These are phyloP conservation scores for Botrytis fragariae DNA, from an alignment of 2,329 filamentous ascomycete genomes.

Conservation along the genomic window DNA sequence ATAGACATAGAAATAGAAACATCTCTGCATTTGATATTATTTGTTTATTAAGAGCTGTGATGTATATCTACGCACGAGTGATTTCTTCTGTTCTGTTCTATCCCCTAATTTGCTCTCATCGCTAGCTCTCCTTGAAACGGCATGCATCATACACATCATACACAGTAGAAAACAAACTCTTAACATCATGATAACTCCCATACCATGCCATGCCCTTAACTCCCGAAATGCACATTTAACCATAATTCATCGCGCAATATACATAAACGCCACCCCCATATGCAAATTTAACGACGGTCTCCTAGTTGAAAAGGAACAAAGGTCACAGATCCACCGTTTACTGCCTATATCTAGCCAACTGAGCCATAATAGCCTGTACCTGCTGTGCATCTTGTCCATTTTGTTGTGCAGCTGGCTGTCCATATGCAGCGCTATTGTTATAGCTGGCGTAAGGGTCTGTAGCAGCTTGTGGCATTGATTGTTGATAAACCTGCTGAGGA, in stretches of 20 bases:
- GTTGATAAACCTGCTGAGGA: slow-evolving; percentile 31
- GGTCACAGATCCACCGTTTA: slow-evolving; percentile 33
- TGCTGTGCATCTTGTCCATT: slow-evolving; percentile 47
- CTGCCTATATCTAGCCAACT: slow-evolving; percentile 63
- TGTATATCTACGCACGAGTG: neutral
- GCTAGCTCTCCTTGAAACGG: neutral
- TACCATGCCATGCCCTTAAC: neutral
- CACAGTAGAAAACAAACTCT: neutral
- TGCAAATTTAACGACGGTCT: neutral
- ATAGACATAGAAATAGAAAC: slow-evolving; percentile 11
- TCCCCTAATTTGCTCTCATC: neutral
- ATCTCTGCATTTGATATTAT: neutral
- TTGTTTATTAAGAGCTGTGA: neutral
- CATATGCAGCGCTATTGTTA: slow-evolving; percentile 8
- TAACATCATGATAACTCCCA: neutral
- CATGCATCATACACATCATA: neutral
- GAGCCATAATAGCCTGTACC: slow-evolving; percentile 72
- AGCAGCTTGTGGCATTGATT: slow-evolving; percentile 27
- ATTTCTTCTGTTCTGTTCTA: neutral
- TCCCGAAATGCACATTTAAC: neutral
- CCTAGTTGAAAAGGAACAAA: neutral
- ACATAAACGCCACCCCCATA: neutral
- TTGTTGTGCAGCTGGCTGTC: slow-evolving; percentile 27
- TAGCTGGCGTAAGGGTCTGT: slow-evolving; percentile 18
- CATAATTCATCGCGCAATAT: neutral